Base-by-base conservation (phyloP, 1,284 basidiomycete genomes). In the Heterobasidion occidentale region DNA sequence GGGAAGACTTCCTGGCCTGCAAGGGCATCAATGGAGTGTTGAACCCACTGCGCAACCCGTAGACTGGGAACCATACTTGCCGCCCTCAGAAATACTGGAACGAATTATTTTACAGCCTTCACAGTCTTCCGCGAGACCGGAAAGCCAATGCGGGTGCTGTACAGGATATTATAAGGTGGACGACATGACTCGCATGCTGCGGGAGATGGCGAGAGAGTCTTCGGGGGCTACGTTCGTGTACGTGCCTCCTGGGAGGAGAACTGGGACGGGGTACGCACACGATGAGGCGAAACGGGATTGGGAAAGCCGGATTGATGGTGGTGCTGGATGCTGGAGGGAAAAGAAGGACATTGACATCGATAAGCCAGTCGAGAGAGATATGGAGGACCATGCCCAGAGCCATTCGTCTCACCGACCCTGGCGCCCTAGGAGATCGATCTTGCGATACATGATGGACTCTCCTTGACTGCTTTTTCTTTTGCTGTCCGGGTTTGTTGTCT, bases 61-160 rank as follows among this genome's bases (percentile, higher is more conserved):
- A 17, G 62, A 64, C 2, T 68, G 67, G 67, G 55, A 57, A 1
- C 59, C 57, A 12, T 54, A 65, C 35, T 52, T 68, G 6, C 67
- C 67, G 9, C 47, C 52, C 0, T 36, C 48, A 2, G 56, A 53
- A 1, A 19, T 46, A 11, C 56, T 69, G 9, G 49, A 58, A 14
- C 58, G 59, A 14, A 61, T 69, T 46, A 59, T 61, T 36, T 47
- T 68, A 8, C 66, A 67, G 46, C 66, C 66, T 2, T 38, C 56
- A 2, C 56, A 51, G 36, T 48, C 56, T 5, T 64, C 67, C 1
- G 67, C 65, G 0, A 61, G 62, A 19, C 58, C 59, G 3, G 63
- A 64, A 45, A 64, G 64, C 54, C 61, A 62, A 46, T 66, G 67
- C 52, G 65, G 66, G 33, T 67, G 65, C 53, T 67, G 67, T 57